Conservation (phyloP, 1,284 basidiomycete species). For the Ustilago tritici region DNA sequence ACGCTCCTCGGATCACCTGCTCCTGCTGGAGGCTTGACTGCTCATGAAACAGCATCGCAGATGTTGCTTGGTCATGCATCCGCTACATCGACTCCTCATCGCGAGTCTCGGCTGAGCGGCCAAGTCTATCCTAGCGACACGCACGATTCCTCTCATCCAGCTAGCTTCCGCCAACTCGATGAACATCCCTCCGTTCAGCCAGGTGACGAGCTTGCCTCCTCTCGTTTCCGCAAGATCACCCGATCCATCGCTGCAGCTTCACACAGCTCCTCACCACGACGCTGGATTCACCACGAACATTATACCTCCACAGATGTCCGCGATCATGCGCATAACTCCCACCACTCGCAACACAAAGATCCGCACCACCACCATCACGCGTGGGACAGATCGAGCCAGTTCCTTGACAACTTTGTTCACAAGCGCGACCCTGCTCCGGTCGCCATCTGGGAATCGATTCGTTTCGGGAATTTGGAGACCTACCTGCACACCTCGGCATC, state of each 20-base stretch:
- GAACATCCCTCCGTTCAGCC: conserved; percentile 46
- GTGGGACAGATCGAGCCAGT: conserved; percentile 30
- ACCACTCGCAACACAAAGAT: conserved; percentile 4
- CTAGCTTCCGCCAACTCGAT: conserved; percentile 45
- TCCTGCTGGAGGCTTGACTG: background rate
- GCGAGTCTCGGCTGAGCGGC: conserved; percentile 38
- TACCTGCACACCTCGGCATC: conserved; percentile 48
- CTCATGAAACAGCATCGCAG: conserved; percentile 14
- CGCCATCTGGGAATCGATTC: conserved; percentile 62
- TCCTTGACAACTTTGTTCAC: conserved; percentile 44
- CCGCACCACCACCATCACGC: conserved; percentile 10
- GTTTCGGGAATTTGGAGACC: conserved; percentile 56
- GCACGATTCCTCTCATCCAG: background rate
- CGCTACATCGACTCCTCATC: conserved; percentile 32
- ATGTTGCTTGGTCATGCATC: conserved; percentile 13
- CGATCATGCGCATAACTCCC: conserved; percentile 16
- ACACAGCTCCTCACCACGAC: conserved; percentile 39
- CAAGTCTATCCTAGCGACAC: conserved; percentile 24
- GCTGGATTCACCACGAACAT: conserved; percentile 29
- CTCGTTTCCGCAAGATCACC: conserved; percentile 46
- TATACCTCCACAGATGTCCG: conserved; percentile 21
- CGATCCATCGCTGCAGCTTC: conserved; percentile 45
- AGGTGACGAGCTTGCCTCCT: conserved; percentile 36
- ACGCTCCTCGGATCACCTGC: conserved; percentile 4
- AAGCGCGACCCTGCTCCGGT: conserved; percentile 52